A percentile compares a stretch with the other conserved stretches of the same genome.
Evolutionary conservation across 179 eudicot genomes (phyloP).

Genomic region (Dionaea muscipula): DNA sequence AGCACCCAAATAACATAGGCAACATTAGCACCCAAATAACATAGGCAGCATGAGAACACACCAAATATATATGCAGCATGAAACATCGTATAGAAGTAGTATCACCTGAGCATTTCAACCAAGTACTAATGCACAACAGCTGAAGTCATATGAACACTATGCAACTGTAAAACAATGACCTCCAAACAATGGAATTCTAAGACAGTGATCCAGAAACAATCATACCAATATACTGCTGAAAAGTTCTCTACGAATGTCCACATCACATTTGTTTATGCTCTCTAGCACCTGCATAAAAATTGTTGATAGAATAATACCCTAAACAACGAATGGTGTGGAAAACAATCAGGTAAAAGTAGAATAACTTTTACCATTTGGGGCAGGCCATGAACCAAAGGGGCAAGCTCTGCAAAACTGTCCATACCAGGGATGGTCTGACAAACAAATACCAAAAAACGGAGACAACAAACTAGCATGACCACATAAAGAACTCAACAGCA

Average conservation of each 20-base stretch:
- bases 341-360: neutral
- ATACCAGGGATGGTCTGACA: constrained; percentile 89
- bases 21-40: too few relatives aligned
- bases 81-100: too few relatives aligned
- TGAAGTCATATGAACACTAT: neutral
- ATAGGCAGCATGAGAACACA: too few relatives aligned
- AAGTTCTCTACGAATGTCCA: constrained; percentile 88
- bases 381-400: constrained; percentile 70
- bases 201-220: neutral
- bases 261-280: constrained; percentile 95
- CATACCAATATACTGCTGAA: constrained; percentile 87
- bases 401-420: constrained; percentile 57
- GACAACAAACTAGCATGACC: neutral
- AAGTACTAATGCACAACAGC: too few relatives aligned
- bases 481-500: neutral
- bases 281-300: constrained; percentile 57
- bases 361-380: constrained; percentile 67
- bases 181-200: neutral
- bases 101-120: too few relatives aligned
- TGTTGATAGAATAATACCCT: neutral
- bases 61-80: too few relatives aligned
- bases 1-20: too few relatives aligned
- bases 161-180: neutral
- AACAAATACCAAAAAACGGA: constrained; percentile 6
- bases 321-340: neutral